Evolutionary conservation across 2,329 filamentous ascomycete species (phyloP), one percentile per base, ranked within the genome.

Genomic region (Emericellopsis atlantica): DNA sequence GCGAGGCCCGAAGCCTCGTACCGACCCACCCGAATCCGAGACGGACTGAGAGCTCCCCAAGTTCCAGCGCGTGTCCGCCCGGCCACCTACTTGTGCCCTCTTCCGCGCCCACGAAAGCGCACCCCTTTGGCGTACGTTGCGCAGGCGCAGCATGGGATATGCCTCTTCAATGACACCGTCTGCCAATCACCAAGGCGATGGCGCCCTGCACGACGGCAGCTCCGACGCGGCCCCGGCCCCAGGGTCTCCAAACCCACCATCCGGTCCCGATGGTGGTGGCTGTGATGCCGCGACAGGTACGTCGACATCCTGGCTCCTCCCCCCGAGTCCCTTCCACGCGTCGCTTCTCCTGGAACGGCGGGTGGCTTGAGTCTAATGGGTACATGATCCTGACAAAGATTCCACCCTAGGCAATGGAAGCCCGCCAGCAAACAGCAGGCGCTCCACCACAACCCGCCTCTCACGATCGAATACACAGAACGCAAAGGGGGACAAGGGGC

Each of bases 391-490:
- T 29, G 26, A 29, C 26, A 29, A 7, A 29, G 26, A 29, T 9
- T 29, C 26, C 12, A 3, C 18, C 18, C 18, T 6, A 29, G 26
- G 26, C 26, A 29, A 29, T 29, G 32, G 26, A 29, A 29, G 26
- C 26, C 10, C 39, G 32, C 39, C 46, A 24, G 43, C 47, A 38
- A 43, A 37, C 36, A 45, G 44, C 26, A 43, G 45, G 7, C 44
- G 37, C 14, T 32, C 36, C 22, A 37, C 49, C 24, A 49, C 46
- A n/a, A 36, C 51, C 41, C 52, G 54, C 41, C 39, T 54, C 21
- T 50, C 57, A 52, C 74, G 81, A 49, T 83, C 79, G 41, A 81
- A 77, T 51, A 81, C 79, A 37, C 58, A 58, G 45, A 53, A 51
- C 51, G 51, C 43, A n/a, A 24, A 33, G 18, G 23, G 16, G 21